Evolutionary conservation across 768 basidiomycete species (phyloP).

Genomic region (Inosperma sp.): DNA sequence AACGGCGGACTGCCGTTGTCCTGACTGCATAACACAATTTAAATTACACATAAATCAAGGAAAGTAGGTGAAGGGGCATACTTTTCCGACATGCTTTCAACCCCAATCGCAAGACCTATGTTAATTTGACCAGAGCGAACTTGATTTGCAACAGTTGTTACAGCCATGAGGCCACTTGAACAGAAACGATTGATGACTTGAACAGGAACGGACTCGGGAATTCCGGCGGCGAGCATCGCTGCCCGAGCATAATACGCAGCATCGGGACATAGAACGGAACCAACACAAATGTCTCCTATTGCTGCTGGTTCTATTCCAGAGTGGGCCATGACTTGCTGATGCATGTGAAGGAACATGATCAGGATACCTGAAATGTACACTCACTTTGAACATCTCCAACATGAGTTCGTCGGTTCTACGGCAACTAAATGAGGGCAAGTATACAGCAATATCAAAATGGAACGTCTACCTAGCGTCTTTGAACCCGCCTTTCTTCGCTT

Average conservation of each 20-base stretch:
- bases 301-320: constrained; percentile 59
- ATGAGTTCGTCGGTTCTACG: constrained; percentile 72
- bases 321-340: constrained; percentile 55
- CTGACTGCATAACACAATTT: constrained; percentile 38
- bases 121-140: constrained; percentile 76
- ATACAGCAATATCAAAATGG: background rate
- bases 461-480: constrained; percentile 58
- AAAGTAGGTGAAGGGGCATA: constrained; percentile 27
- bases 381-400: constrained; percentile 75
- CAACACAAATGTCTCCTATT: constrained; percentile 76
- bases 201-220: constrained; percentile 71
- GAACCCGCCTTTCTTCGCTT: constrained; percentile 70
- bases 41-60: background rate
- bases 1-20: constrained; percentile 57
- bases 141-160: constrained; percentile 71
- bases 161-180: constrained; percentile 82
- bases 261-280: constrained; percentile 64
- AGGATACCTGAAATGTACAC: constrained; percentile 11
- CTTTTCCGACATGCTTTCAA: constrained; percentile 83
- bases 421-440: background rate
- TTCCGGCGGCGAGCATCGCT: constrained; percentile 75
- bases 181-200: constrained; percentile 79
- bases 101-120: constrained; percentile 75
- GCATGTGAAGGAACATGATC: background rate
- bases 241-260: constrained; percentile 67